Conservation (phyloP, 2,329 filamentous ascomycete species). For the Diaporthe nobilis region DNA sequence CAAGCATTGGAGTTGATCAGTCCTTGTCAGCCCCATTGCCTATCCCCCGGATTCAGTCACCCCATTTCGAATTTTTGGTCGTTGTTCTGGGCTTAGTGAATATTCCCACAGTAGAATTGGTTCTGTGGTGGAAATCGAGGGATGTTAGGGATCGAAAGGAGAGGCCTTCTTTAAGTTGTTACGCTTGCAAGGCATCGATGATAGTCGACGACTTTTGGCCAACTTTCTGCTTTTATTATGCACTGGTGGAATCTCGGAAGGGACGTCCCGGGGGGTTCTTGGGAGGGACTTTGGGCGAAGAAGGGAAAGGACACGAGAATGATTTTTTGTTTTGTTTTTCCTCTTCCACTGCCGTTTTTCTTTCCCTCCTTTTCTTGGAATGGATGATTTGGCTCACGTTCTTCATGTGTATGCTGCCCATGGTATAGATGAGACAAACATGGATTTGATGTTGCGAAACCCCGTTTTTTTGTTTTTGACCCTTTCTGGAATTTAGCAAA, state of each 20-base stretch:
- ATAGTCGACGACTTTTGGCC: not conserved
- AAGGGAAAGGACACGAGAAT: constrained; percentile 19
- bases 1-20: constrained; percentile 11
- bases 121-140: not conserved
- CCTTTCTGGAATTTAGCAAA: not conserved
- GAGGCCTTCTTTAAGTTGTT: not conserved
- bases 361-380: constrained; percentile 25
- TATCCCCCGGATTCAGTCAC: not conserved
- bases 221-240: not conserved
- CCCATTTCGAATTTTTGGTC: not conserved
- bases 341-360: not conserved
- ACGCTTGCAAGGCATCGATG: not conserved
- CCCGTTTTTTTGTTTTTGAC: not conserved
- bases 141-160: not conserved
- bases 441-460: constrained; percentile 32
- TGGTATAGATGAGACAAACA: constrained; percentile 42
- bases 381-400: constrained; percentile 37
- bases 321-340: not conserved
- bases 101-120: not conserved
- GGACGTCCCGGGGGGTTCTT: not conserved
- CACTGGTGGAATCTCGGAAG: not conserved
- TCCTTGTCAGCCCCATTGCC: not conserved
- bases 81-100: not conserved
- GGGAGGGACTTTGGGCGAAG: constrained; percentile 12
- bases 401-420: constrained; percentile 42